phyloP scores from a whole-genome alignment of 768 basidiomycete species.

The Psilocybe azurescens region DNA sequence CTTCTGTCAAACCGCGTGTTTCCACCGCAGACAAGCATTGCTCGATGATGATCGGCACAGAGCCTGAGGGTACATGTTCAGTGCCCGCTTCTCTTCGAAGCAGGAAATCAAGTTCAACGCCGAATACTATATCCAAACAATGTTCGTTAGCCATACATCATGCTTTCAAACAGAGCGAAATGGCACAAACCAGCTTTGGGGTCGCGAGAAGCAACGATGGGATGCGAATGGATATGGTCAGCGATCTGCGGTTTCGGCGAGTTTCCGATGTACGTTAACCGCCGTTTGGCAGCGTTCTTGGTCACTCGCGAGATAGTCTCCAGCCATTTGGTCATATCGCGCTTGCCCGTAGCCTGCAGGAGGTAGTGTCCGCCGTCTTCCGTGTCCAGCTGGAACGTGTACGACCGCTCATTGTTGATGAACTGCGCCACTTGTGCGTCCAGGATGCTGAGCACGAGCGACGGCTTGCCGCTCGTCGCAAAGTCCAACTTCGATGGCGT shows the following conservation, averaged over 20 bases:
- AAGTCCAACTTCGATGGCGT: constrained; percentile 82
- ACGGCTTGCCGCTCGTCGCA: constrained; percentile 70
- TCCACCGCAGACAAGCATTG: constrained; percentile 76
- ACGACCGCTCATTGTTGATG: constrained; percentile 83
- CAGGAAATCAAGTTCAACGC: constrained; percentile 74
- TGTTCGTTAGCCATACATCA: constrained; percentile 9
- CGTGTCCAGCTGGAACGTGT: constrained; percentile 81
- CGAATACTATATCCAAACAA: constrained; percentile 56
- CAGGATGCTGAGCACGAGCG: constrained; percentile 74
- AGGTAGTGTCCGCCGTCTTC: constrained; percentile 89
- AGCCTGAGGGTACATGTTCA: constrained; percentile 54
- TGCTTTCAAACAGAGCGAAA: neutral
- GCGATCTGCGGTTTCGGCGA: constrained; percentile 74
- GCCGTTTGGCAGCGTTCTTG: constrained; percentile 74
- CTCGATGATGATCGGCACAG: constrained; percentile 70
- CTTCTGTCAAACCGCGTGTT: constrained; percentile 74
- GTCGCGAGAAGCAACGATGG: constrained; percentile 65
- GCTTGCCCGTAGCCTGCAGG: constrained; percentile 71
- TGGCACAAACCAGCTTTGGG: constrained; percentile 71
- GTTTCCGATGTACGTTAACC: constrained; percentile 81
- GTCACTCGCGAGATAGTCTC: constrained; percentile 74
- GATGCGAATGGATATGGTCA: constrained; percentile 73
- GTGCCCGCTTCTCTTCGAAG: constrained; percentile 66
- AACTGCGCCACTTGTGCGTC: constrained; percentile 74
- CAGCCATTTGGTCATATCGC: constrained; percentile 81